These are phyloP conservation scores for Alloascoidea hylecoeti DNA, from an alignment of 805 yeast genomes.

Conservation along the genomic window DNA sequence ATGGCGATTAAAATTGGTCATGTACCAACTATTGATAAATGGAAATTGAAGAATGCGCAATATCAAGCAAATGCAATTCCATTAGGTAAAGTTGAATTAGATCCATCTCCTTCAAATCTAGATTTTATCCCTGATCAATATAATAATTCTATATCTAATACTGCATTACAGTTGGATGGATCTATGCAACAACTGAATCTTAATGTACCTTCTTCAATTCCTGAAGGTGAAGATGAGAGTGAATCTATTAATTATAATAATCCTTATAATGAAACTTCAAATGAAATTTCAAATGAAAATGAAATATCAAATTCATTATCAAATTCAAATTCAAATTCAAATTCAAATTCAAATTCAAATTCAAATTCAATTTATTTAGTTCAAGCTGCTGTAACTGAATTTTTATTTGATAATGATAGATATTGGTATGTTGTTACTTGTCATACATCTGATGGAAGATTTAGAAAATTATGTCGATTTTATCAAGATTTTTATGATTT, in stretches of 20 bases:
- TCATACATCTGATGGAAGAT: conserved; percentile 49
- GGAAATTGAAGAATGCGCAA: conserved; percentile 85
- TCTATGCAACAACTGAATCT: background rate
- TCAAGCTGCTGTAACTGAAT: conserved; percentile 68
- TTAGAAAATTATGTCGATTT: conserved; percentile 66
- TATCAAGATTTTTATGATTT: conserved; percentile 94
- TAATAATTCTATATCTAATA: background rate
- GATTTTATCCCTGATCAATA: too few species aligned
- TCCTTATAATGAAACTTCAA: background rate
- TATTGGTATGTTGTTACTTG: conserved; percentile 78
- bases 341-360: background rate
- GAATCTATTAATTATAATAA: too few species aligned
- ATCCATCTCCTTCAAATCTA: background rate
- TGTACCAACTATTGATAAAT: conserved; percentile 87
- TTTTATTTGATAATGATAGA: conserved; percentile 69
- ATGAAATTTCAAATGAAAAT: background rate
- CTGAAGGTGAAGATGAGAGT: background rate
- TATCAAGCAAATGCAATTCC: conserved; percentile 86
- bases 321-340: background rate
- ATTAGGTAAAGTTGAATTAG: conserved; percentile 39
- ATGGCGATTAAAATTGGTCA: conserved; percentile 51
- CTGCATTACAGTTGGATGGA: too few species aligned
- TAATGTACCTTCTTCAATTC: background rate
- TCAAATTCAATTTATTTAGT: conserved; percentile 21
- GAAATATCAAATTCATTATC: background rate